Base-by-base conservation (phyloP, 345 rosid genomes). In the Bretschneidera sinensis region DNA sequence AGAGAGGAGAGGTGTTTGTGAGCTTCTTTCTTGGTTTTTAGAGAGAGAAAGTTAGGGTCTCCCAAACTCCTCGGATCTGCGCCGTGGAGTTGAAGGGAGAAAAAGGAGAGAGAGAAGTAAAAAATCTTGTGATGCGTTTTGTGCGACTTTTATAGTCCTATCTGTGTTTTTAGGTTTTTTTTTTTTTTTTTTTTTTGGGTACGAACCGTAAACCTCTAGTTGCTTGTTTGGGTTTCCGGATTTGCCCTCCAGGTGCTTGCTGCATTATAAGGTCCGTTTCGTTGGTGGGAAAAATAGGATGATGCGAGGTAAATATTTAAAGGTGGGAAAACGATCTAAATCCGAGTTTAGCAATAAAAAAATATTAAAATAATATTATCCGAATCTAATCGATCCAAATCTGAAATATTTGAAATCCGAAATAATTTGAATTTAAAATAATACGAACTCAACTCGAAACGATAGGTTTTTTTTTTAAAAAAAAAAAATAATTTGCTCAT, bases 11-110 rank as follows among this genome's bases (percentile, higher is more conserved):
- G 43, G 5, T 16, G 5, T 8, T 28, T 4, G 28, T 18, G 60
- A 55, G 51, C 47, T 34, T 43, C 54, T 21, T 17, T 34, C 24
- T 43, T 19, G 21, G 54, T 47, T n/a, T 21, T 11, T 50, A 48
- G 58, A 51, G 57, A 61, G 67, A 65, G 34, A 49, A 49, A 51
- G 34, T 55, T 63, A 57, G 75, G 78, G 79, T 72, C 76, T 78
- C 76, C 85, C 90, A 81, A 85, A 85, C 97, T 90, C 92, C 88
- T 85, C 84, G 86, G 97, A 87, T 87, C 92, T 87, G 81, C 81
- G 80, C 90, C 90, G 86, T 78, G 89, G 91, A 86, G 97, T 78
- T 68, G 52, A 50, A 47, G 51, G 35, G 48, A 63, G 49, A 65
- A n/a, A 35, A 35, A 24, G 47, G 22, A 23, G 57, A 25, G 52